Conservation (phyloP, 176 grass and related monocot species). For the Zoysia pacifica region DNA sequence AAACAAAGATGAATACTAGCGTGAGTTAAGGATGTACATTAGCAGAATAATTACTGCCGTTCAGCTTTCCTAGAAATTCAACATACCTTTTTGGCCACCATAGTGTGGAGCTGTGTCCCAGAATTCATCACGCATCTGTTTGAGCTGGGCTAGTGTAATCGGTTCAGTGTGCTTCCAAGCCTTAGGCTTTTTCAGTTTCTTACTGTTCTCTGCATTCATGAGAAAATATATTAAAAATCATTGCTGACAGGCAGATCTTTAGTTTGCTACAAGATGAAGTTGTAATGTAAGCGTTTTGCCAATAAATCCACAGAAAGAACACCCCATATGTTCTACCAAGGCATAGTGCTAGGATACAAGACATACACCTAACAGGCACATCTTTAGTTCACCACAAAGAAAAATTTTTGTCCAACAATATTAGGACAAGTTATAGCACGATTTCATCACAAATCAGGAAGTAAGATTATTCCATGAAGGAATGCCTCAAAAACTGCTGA, state of each 20-base stretch:
- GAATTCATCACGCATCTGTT: constrained; percentile 92
- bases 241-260: not conserved
- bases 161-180: constrained; percentile 86
- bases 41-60: not conserved
- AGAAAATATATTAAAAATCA: constrained; percentile 6
- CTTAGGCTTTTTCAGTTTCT: constrained; percentile 85
- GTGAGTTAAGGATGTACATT: not conserved
- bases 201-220: constrained; percentile 65
- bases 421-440: not conserved
- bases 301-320: not conserved
- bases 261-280: not conserved
- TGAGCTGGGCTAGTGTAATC: constrained; percentile 61
- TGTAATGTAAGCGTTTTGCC: not conserved
- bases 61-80: constrained; percentile 11
- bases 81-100: constrained; percentile 87
- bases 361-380: not conserved
- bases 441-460: not conserved
- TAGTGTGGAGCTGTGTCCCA: constrained; percentile 97
- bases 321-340: not conserved
- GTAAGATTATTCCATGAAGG: not conserved
- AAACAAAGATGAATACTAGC: not conserved
- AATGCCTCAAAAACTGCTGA: not conserved
- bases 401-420: too few species aligned
- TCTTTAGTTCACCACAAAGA: not conserved
- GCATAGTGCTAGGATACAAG: not conserved